Base-by-base conservation (phyloP, 1,284 basidiomycete species). In the Ustilago lituana region DNA sequence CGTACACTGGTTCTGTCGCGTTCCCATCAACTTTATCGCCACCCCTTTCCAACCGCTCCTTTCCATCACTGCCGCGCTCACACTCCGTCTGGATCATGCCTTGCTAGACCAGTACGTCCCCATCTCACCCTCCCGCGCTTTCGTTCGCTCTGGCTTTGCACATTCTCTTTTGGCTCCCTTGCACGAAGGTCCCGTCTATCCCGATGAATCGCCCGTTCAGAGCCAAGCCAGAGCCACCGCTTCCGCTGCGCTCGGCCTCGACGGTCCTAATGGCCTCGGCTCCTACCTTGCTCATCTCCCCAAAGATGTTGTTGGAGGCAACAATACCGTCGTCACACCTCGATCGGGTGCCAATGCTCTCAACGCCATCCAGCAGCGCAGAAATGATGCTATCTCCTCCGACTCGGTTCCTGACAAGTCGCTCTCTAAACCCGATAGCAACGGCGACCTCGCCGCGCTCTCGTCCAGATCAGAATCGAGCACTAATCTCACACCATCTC, bases 121-220 rank as follows among this genome's bases (percentile, higher is more conserved):
- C 4, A 15, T 5, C 3, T 15, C 44, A 3, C 15, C 51, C 9
- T 39, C 56, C 10, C 36, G 32, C 8, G 23, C 27, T 6, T 51
- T 48, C 19, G 22, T 54, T 23, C 55, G 60, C 4, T 55, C 59
- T 17, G 66, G 66, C 1, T 71, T 71, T 23, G 44, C 58, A 3
- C 68, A 71, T 27, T 71, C 68, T 10, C 59, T 71, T 9, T 48
- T 71, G 15, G 24, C 68, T 7, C 68, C 68, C 15, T 33, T 71
- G 27, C 63, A 71, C 27, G 62, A 71, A 41, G 68, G 68, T 17
- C 63, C 68, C 5, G 52, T 71, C 22, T 71, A 71, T 54, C 68
- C 68, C n/a, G 63, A 71, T 35, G 68, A 71, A 24, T 71, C 68
- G 10, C 58, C 55, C 0, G 31, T 57, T 5, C 63, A 71, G 31